Evolutionary conservation across 306 rosid genomes (phyloP).

Genomic region (Dicorynia guianensis): DNA sequence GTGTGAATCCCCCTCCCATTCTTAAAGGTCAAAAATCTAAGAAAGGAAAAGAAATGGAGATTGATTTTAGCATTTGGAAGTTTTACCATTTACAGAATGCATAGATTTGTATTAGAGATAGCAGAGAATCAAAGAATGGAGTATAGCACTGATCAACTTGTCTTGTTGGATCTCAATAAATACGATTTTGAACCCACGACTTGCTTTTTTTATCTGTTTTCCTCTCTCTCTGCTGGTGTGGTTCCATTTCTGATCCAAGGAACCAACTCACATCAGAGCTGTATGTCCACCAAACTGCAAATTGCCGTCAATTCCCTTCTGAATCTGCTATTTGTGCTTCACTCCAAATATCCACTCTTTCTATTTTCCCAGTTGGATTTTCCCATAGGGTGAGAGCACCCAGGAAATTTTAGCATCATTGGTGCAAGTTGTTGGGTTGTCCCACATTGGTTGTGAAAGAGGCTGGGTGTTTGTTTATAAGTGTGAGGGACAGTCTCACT

Average conservation of each 20-base stretch:
- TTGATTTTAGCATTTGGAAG: too few relatives aligned
- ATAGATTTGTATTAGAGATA: too few relatives aligned
- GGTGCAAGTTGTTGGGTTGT: too few relatives aligned
- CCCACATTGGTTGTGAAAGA: too few relatives aligned
- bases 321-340: not conserved
- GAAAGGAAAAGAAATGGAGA: too few relatives aligned
- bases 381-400: not conserved
- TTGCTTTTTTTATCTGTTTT: too few relatives aligned
- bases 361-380: slow-evolving; percentile 8
- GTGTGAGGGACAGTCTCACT: too few relatives aligned
- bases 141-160: slow-evolving; percentile 42
- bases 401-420: not conserved
- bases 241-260: slow-evolving; percentile 44
- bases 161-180: slow-evolving; percentile 23
- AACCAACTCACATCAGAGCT: slow-evolving; percentile 40
- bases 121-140: slow-evolving; percentile 15
- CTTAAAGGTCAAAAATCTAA: too few relatives aligned
- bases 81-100: too few relatives aligned
- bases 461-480: too few relatives aligned
- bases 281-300: slow-evolving; percentile 40
- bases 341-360: not conserved
- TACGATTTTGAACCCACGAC: not conserved
- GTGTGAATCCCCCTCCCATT: too few relatives aligned
- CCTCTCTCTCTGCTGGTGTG: slow-evolving; percentile 23
- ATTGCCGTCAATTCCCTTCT: not conserved